Evolutionary conservation across 192 early-diverging fungal genomes (phyloP).

Genomic region (Entomortierella parvispora): DNA sequence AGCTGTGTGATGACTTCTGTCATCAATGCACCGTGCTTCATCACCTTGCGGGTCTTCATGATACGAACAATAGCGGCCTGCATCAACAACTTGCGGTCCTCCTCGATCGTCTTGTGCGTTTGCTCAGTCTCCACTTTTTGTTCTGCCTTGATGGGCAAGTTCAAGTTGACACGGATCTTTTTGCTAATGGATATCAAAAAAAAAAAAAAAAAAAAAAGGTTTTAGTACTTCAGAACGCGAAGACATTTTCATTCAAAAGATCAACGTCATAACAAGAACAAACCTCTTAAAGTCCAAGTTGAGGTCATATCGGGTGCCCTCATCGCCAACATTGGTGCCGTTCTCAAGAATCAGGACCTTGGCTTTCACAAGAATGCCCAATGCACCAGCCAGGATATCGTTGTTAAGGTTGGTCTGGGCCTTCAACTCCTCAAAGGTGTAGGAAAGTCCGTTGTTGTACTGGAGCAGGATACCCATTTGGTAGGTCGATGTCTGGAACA

Average conservation of each 20-base stretch:
- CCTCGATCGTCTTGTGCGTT: constrained; percentile 91
- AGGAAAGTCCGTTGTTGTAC: constrained; percentile 84
- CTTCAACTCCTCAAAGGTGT: constrained; percentile 82
- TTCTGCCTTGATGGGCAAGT: constrained; percentile 85
- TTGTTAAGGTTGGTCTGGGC: constrained; percentile 75
- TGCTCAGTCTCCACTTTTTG: constrained; percentile 92
- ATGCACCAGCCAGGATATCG: constrained; percentile 72
- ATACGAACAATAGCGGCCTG: constrained; percentile 99
- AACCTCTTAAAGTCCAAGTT: constrained; percentile 84
- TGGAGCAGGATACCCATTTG: constrained; percentile 95
- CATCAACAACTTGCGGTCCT: constrained; percentile 92
- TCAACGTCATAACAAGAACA: neutral
- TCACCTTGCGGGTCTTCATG: constrained; percentile 96
- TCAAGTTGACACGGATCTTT: constrained; percentile 90
- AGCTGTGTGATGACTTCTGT: constrained; percentile 91
- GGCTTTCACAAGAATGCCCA: constrained; percentile 86
- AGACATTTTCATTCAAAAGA: neutral
- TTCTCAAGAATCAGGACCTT: constrained; percentile 73
- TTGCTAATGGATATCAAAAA: constrained; percentile 69
- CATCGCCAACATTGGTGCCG: constrained; percentile 65
- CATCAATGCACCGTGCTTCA: constrained; percentile 87
- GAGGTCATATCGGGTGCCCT: constrained; percentile 71
- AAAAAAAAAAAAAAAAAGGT: neutral
- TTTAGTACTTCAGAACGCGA: neutral
- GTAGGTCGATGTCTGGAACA: constrained; percentile 86